Evolutionary conservation across 2,329 filamentous ascomycete species (phyloP).

Genomic region (Cytospora paraplurivora): DNA sequence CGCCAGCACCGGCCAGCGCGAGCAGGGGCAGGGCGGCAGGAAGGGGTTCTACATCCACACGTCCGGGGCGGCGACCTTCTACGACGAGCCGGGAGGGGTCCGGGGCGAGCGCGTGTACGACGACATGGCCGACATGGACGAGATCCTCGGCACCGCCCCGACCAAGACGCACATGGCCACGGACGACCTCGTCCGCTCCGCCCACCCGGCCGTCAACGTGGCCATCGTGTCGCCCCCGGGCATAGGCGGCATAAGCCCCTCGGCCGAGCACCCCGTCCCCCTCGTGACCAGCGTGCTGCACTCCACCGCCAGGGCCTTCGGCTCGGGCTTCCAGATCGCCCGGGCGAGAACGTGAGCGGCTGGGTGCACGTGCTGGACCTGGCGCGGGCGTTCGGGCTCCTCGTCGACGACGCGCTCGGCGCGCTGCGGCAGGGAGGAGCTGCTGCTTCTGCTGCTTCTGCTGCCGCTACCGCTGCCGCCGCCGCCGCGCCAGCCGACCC

Average conservation of each 20-base stretch:
- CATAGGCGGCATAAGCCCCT: constrained; percentile 23
- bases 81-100: constrained; percentile 22
- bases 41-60: constrained; percentile 31
- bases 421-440: neutral
- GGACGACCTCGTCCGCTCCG: constrained; percentile 26
- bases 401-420: constrained; percentile 26
- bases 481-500: constrained; percentile 4
- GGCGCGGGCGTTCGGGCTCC: constrained; percentile 24
- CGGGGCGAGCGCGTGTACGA: constrained; percentile 27
- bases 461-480: too few relatives aligned
- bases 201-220: constrained; percentile 23
- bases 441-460: too few relatives aligned
- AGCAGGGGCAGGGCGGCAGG: neutral
- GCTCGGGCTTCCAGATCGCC: constrained; percentile 26
- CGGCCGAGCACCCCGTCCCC: constrained; percentile 16
- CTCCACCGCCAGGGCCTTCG: constrained; percentile 20
- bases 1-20: too few relatives aligned
- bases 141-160: constrained; percentile 22
- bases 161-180: constrained; percentile 25
- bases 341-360: constrained; percentile 26
- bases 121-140: constrained; percentile 28
- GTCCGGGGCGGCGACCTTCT: constrained; percentile 29
- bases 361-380: constrained; percentile 29
- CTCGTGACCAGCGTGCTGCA: constrained; percentile 16
- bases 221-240: constrained; percentile 27